Evolutionary conservation across 306 rosid genomes (phyloP).

Genomic region (Medicago truncatula): MtrunA17r5.0-ANR NC_053046.1:20335001-20335500

Average conservation of each 20-base stretch:
- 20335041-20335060: too few species aligned
- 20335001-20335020: too few species aligned
- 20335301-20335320: slow-evolving; percentile 89
- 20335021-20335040: too few species aligned
- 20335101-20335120: too few species aligned
- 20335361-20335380: slow-evolving; percentile 90
- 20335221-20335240: too few species aligned
- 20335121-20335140: too few species aligned
- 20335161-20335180: too few species aligned
- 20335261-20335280: slow-evolving; percentile 25
- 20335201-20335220: too few species aligned
- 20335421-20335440: background rate
- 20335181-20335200: too few species aligned
- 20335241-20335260: slow-evolving; percentile 4
- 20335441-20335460: background rate
- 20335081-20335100: too few species aligned
- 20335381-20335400: slow-evolving; percentile 54
- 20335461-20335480: slow-evolving; percentile 4
- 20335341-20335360: slow-evolving; percentile 85
- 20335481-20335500: slow-evolving; percentile 6
- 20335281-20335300: slow-evolving; percentile 50
- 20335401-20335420: background rate
- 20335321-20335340: slow-evolving; percentile 80
- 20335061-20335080: background rate
- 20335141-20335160: too few species aligned